Evolutionary conservation across 2,329 filamentous ascomycete genomes (phyloP), one percentile per base, ranked within the genome.

Genomic region (Neopestalotiopsis clavispora): DNA sequence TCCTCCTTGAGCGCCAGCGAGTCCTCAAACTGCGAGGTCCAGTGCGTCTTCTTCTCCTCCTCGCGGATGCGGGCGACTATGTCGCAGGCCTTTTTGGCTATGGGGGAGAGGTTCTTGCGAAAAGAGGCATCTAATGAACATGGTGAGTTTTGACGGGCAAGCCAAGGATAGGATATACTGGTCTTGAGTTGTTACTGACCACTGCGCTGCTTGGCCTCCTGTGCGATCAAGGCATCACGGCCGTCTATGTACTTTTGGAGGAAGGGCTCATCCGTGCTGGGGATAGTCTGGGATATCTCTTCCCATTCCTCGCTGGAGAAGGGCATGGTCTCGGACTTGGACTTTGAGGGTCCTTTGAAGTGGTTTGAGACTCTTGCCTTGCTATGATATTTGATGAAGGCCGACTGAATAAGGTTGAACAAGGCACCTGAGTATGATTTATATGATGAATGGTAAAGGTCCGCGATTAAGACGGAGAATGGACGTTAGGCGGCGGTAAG

Each of bases 171-270:
- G 23, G 23, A 32, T 14, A 32, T 75, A 67, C 77, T 17, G 67
- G 56, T 6, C 34, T 28, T 49, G 73, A 73, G 67, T 72, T 40
- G 57, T 45, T 71, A 82, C 86, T 71, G 79, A 92, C 94, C 94
- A 78, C 94, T 94, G 69, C 95, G 90, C 75, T 93, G 88, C 75
- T 90, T 92, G 80, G 93, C 91, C 79, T 98, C 96, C 77, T 97
- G 88, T 20, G 86, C 85, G 68, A 97, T 92, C 66, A 98, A 86
- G 32, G 89, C 90, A 74, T 91, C 87, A 65, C 95, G 89, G 28
- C 94, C 94, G 58, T 89, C 81, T 52, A 97, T 83, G 76, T 97
- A 98, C 78, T 95, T 90, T 74, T 94, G 89, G 61, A 98, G 87
- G 79, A 97, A 94, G 0, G 91, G 89, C 74, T 97, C 94, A 10